Base-by-base conservation (phyloP, 805 yeast genomes). In the Teunomyces stri region DNA sequence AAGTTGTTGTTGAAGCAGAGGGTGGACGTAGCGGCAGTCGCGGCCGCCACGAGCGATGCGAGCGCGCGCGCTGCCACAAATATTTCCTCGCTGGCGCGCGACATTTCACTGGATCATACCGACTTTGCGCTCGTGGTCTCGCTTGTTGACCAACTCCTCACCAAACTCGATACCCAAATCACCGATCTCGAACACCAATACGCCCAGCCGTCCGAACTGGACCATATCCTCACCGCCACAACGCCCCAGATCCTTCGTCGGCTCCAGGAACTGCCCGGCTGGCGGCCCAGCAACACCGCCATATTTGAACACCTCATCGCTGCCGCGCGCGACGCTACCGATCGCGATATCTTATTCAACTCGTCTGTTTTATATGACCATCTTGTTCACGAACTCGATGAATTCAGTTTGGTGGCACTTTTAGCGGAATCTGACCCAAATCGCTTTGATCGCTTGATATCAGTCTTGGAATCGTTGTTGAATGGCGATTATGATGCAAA, bases 361-460 rank as follows among this genome's bases (percentile, higher is more conserved):
- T 76, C 88, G 0, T 77, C 86, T 0, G 63, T 79, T 4, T 62
- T 81, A 27, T 75, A 78, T 56, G 90, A 84, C 56, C 74, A 76
- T 45, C 73, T 56, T 50, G 52, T 69, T 4, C 60, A 61, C 15
- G 65, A 64, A 35, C 42, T 68, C 29, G 48, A 52, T 28, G 51
- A 50, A 5, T 60, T 49, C 38, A 45, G 51, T 21, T 51, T 47
- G 38, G 35, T 56, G 12, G 34, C 18, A 10, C 13, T 7, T 5
- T 6, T 31, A 10, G 18, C 34, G 1, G 34, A 25, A 7, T 3
- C 11, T 2, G 11, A 25, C 2, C 27, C 25, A 6, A 6, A 4
- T 21, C 25, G 7, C 25, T 21, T 4, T 5, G 25, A 21, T 21
- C 25, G 25, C 25, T 21, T 21, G 9, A 21, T 7, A 5, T 21